Evolutionary conservation across 805 yeast species (phyloP), one percentile per base, ranked within the genome.

Genomic region (Komagataella mondaviorum): DNA sequence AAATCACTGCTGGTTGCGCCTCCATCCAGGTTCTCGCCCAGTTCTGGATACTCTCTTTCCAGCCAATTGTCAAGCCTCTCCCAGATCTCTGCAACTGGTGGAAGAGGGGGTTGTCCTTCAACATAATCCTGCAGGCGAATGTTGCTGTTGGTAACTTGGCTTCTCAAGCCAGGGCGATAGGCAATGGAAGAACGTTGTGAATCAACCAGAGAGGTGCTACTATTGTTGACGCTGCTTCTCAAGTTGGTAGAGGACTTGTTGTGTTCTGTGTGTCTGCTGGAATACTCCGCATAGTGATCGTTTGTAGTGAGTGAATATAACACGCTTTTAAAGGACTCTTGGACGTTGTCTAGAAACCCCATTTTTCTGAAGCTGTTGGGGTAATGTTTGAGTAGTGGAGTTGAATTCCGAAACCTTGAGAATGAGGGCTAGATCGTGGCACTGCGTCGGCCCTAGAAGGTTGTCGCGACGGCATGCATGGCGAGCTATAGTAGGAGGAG

Each of bases 41-140:
- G 71, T 66, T 91, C 99, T 1, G 93, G 86, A 56, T 83, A 84
- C 65, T 88, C 76, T 52, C 79, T 78, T 43, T 77, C 71, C 17
- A 91, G 71, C 96, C 97, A 91, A 17, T 79, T 71, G 57, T 87
- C 91, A 53, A 91, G 81, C 60, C 90, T 90, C 55, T 85, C 77
- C 98, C 98, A 91, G 10, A 96, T 85, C 20, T 81, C 76, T 1
- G 77, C 71, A 55, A 90, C 88, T 51, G 91, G 81, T 16, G 80
- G 79, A 50, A 74, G 61, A 17, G 79, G 79, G 22, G 78, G 76
- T 54, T 67, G 74, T 1, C 80, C 80, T 44, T 69, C 59, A 14
- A 65, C 59, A 49, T 68, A 61, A 57, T 63, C 66, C 59, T 71
- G 65, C 65, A 73, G 52, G 58, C 72, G 67, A 23, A 85, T 83